Conservation (phyloP, 139 green algal genomes). For the Yamagishiella unicocca region DNA sequence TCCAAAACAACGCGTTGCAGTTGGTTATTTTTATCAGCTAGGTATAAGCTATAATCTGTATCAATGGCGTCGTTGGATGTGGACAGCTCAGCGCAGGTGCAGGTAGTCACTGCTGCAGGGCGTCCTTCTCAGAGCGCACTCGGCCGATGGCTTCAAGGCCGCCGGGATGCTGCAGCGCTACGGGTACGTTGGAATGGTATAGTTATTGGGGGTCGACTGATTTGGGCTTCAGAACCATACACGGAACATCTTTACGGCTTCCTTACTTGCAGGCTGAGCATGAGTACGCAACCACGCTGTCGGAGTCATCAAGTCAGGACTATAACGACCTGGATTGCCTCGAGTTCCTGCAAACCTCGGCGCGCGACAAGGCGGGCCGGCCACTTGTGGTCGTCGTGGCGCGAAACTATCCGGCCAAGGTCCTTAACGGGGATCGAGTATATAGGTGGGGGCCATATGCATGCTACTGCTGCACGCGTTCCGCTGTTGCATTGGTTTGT, state of each 20-base stretch:
- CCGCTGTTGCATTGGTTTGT: neutral
- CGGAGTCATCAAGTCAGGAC: neutral
- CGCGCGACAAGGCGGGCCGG: slow-evolving; percentile 16
- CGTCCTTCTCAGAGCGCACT: neutral
- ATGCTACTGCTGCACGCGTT: neutral
- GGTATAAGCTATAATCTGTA: too few relatives aligned
- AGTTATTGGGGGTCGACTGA: neutral
- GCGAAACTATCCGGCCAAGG: slow-evolving; percentile 25
- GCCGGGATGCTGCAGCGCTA: neutral
- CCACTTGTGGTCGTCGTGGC: slow-evolving; percentile 24
- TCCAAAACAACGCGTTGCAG: too few relatives aligned
- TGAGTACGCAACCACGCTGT: neutral
- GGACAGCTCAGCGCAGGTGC: neutral
- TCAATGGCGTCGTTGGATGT: neutral
- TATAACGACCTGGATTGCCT: slow-evolving; percentile 44
- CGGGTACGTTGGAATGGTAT: neutral
- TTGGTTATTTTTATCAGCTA: too few relatives aligned
- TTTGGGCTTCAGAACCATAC: neutral
- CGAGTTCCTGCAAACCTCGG: slow-evolving; percentile 1
- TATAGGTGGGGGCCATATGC: neutral
- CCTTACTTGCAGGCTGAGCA: neutral
- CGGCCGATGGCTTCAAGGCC: neutral
- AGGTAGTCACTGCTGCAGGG: neutral
- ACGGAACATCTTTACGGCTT: neutral
- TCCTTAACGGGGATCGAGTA: slow-evolving; percentile 28